A percentile compares a stretch with the other conserved stretches of the same genome.
These are phyloP conservation scores for Paecilomyces sp. DNA, from an alignment of 2,329 filamentous ascomycete species.

Conservation along the genomic window DNA sequence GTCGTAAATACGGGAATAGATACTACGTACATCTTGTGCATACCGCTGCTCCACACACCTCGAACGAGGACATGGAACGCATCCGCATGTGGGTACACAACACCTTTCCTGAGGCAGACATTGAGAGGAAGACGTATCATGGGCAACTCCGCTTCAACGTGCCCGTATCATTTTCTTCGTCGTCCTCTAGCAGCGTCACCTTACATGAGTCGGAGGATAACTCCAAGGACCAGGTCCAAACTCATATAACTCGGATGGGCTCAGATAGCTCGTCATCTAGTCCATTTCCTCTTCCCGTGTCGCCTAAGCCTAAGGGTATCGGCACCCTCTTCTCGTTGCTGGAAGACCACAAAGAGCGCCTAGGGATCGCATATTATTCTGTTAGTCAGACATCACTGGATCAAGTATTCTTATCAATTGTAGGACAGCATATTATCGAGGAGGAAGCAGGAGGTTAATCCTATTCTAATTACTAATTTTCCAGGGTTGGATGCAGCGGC, in stretches of 20 bases:
- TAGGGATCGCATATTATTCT: conserved; percentile 79
- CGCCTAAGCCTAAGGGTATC: conserved; percentile 4
- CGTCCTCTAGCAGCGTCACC: conserved; percentile 41
- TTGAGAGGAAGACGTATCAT: conserved; percentile 71
- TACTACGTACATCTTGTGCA: conserved; percentile 79
- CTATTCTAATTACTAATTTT: background rate
- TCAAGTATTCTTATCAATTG: conserved; percentile 83
- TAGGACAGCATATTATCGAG: conserved; percentile 68
- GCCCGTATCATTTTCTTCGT: background rate
- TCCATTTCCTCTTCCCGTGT: background rate
- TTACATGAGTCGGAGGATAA: background rate
- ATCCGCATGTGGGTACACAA: conserved; percentile 60
- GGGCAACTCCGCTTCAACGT: conserved; percentile 78
- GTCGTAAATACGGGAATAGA: conserved; percentile 67
- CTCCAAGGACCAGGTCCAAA: background rate
- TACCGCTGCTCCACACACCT: conserved; percentile 65
- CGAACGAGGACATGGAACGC: conserved; percentile 57
- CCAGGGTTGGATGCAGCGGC: no score
- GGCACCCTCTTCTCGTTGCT: conserved; percentile 64
- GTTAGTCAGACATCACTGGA: conserved; percentile 82
- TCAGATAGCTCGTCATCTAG: background rate
- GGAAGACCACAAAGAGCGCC: conserved; percentile 59
- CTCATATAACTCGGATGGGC: background rate
- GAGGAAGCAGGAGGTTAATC: conserved; percentile 50
- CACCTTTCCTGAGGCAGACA: conserved; percentile 56